A percentile compares a stretch with the other conserved stretches of the same genome.
Conservation (phyloP, 2,329 filamentous ascomycete genomes). For the Chrysosporium keratinophilum region DNA sequence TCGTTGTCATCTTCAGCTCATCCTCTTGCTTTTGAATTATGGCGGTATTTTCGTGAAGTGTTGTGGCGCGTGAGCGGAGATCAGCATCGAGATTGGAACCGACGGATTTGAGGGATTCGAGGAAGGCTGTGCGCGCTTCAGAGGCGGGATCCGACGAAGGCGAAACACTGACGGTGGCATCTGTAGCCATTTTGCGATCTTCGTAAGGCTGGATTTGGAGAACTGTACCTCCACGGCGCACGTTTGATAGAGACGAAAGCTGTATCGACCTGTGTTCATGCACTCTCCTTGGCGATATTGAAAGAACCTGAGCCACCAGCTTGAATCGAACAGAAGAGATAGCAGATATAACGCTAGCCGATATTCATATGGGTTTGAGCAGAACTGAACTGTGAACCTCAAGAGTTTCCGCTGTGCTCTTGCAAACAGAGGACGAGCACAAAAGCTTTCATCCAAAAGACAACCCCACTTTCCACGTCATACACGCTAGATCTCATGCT, state of each 20-base stretch:
- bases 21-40: slow-evolving; percentile 48
- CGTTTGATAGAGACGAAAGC: too few species aligned
- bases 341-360: too few species aligned
- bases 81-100: slow-evolving; percentile 43
- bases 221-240: too few species aligned
- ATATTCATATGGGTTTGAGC: too few species aligned
- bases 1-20: slow-evolving; percentile 42
- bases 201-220: too few species aligned
- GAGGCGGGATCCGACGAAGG: slow-evolving; percentile 25
- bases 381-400: too few species aligned
- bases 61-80: slow-evolving; percentile 45
- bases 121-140: slow-evolving; percentile 38
- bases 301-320: too few species aligned
- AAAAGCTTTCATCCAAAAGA: neutral
- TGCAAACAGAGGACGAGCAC: neutral
- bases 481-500: neutral
- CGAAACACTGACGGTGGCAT: neutral
- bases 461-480: slow-evolving; percentile 9
- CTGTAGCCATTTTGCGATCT: too few species aligned
- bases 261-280: too few species aligned
- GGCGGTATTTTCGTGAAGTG: slow-evolving; percentile 46
- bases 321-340: too few species aligned
- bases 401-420: too few species aligned
- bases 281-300: too few species aligned
- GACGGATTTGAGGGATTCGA: slow-evolving; percentile 34